Conservation (phyloP, 495 filamentous ascomycete species). For the Hypoxylon rickii region DNA sequence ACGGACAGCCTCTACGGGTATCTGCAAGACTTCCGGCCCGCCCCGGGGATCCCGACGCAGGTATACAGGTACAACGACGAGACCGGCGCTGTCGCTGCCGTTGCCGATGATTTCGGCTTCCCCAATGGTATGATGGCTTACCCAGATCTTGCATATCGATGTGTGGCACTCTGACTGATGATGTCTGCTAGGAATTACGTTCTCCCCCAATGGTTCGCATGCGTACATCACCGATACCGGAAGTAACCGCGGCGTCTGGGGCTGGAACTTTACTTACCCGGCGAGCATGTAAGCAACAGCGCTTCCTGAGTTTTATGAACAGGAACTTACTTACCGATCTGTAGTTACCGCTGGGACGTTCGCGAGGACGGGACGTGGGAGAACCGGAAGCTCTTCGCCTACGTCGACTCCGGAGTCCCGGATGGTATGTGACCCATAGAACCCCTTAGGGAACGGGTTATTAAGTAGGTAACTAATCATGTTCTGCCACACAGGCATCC, state of each 20-base stretch:
- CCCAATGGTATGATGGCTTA: constrained; percentile 53
- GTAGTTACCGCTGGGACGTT: constrained; percentile 49
- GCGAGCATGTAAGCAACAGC: constrained; percentile 44
- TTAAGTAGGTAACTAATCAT: neutral
- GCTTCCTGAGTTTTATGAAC: neutral
- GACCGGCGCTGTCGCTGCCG: constrained; percentile 53
- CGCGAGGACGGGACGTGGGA: constrained; percentile 45
- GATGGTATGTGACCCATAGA: constrained; percentile 47
- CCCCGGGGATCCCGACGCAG: constrained; percentile 56
- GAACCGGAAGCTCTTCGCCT: constrained; percentile 61
- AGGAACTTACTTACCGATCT: constrained; percentile 3
- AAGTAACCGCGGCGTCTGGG: constrained; percentile 46
- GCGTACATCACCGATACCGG: constrained; percentile 64
- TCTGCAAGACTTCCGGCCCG: constrained; percentile 60
- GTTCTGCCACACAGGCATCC: constrained; percentile 44
- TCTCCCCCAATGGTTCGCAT: constrained; percentile 56
- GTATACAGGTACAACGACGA: constrained; percentile 59
- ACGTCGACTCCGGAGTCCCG: constrained; percentile 56
- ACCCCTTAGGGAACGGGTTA: too few relatives aligned
- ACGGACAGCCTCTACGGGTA: constrained; percentile 67
- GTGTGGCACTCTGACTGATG: neutral
- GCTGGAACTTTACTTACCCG: constrained; percentile 39
- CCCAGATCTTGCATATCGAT: neutral
- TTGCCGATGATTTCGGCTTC: constrained; percentile 59
- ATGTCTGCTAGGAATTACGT: constrained; percentile 50